Evolutionary conservation across 2,329 filamentous ascomycete genomes (phyloP), one percentile per base, ranked within the genome.

Genomic region (Chaetomium sp.): DNA sequence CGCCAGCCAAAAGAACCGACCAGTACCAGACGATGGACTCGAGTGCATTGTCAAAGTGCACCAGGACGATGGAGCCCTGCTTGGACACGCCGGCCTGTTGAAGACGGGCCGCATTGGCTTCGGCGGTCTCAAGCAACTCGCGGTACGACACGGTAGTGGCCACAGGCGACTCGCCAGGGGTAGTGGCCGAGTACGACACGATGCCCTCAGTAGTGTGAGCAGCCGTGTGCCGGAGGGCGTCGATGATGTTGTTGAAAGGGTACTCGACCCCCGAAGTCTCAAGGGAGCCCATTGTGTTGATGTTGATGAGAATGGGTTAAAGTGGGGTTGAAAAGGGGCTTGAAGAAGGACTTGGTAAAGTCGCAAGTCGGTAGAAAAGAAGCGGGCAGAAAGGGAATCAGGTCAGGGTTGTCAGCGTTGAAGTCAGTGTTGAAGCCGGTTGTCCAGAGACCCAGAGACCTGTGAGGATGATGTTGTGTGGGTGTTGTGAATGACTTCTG

Each of bases 1-100:
- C 49, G 35, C 55, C 53, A 0, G 63, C 64, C 11, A 65, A 41
- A 1, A 66, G 33, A 8, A 62, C 54, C 6, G 65, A 55, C 66
- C 65, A 67, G 43, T 65, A 62, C 64, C 64, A 67, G 4, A 65
- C 14, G 6, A 67, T 63, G 34, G 45, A 55, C 51, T 67, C 64
- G 46, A 49, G 50, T 14, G 64, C 61, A 52, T 63, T 56, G 36
- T 65, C 60, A 14, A 67, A 50, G 52, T 66, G 61, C 6, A 67
- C 45, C 4, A 67, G 59, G 38, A 59, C 48, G 36, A 59, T 48
- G 32, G 53, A 34, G 8, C 41, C 45, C 5, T 33, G 38, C 43
- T 51, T 49, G 35, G 27, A 14, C 12, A 37, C 48, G 33, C 47
- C 27, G 14, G 35, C 27, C 43, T 46, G 40, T 12, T 53, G 51